Evolutionary conservation across 345 rosid species (phyloP).

Genomic region (Gossypioides kirkii): DNA sequence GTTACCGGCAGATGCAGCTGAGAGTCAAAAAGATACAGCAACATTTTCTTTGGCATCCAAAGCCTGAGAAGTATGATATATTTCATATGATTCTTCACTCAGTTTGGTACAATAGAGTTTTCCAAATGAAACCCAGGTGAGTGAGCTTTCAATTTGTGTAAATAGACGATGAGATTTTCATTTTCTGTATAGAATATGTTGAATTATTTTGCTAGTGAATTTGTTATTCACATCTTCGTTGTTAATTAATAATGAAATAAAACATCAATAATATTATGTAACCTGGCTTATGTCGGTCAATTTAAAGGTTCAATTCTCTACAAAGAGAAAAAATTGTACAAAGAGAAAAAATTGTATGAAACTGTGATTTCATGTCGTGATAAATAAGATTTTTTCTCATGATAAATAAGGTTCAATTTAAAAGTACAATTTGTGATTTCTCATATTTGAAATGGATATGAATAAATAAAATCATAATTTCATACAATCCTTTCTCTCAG

Average conservation of each 20-base stretch:
- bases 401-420: too few relatives aligned
- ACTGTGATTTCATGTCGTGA: too few relatives aligned
- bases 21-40: slow-evolving; percentile 76
- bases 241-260: background rate
- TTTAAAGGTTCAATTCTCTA: too few relatives aligned
- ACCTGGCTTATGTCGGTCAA: too few relatives aligned
- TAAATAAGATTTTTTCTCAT: too few relatives aligned
- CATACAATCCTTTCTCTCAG: too few relatives aligned
- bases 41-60: slow-evolving; percentile 92
- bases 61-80: slow-evolving; percentile 67
- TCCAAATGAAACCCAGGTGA: slow-evolving; percentile 40
- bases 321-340: too few relatives aligned
- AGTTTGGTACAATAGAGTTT: slow-evolving; percentile 82
- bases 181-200: background rate
- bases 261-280: too few relatives aligned
- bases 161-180: background rate
- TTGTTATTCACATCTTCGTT: background rate
- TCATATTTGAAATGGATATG: too few relatives aligned
- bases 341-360: too few relatives aligned
- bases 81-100: slow-evolving; percentile 96
- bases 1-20: slow-evolving; percentile 62
- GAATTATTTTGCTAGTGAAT: background rate
- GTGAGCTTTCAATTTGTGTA: background rate
- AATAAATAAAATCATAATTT: too few relatives aligned
- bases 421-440: too few relatives aligned